These are phyloP conservation scores for Vanilla planifolia DNA, from an alignment of 106 monocot species.

Conservation along the genomic window DNA sequence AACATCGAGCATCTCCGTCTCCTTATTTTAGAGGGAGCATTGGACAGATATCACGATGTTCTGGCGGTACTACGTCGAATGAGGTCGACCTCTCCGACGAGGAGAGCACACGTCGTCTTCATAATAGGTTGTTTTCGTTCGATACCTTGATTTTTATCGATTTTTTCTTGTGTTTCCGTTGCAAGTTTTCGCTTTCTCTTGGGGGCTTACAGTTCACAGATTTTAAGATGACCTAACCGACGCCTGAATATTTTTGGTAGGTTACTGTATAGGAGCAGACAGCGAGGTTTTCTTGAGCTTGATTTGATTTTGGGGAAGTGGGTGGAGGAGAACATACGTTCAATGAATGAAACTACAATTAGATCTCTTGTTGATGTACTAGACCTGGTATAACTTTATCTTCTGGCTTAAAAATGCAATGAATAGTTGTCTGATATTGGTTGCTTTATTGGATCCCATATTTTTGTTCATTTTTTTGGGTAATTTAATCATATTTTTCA, in stretches of 20 bases:
- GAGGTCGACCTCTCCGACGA: conserved; percentile 53
- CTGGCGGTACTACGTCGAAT: conserved; percentile 19
- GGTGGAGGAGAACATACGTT: conserved; percentile 77
- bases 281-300: conserved; percentile 89
- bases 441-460: neutral
- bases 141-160: neutral
- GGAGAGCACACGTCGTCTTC: conserved; percentile 68
- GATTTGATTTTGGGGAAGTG: conserved; percentile 92
- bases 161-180: conserved; percentile 5
- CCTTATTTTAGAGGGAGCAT: conserved; percentile 6
- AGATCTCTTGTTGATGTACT: conserved; percentile 78
- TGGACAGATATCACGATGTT: conserved; percentile 19
- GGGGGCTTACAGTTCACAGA: too few species aligned
- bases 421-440: neutral
- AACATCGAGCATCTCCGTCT: conserved; percentile 2
- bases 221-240: too few species aligned
- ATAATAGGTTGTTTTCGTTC: conserved; percentile 48
- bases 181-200: neutral
- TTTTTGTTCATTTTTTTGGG: too few species aligned
- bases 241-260: too few species aligned
- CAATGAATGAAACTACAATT: conserved; percentile 75
- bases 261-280: conserved; percentile 70
- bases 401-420: neutral
- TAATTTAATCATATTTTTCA: too few species aligned
- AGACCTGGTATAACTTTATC: conserved; percentile 64